Percentiles rank a stretch among this genome's conserved stretches.
Evolutionary conservation across 352 stramenopile species (phyloP).

Genomic region (Phytophthora rubi): DNA sequence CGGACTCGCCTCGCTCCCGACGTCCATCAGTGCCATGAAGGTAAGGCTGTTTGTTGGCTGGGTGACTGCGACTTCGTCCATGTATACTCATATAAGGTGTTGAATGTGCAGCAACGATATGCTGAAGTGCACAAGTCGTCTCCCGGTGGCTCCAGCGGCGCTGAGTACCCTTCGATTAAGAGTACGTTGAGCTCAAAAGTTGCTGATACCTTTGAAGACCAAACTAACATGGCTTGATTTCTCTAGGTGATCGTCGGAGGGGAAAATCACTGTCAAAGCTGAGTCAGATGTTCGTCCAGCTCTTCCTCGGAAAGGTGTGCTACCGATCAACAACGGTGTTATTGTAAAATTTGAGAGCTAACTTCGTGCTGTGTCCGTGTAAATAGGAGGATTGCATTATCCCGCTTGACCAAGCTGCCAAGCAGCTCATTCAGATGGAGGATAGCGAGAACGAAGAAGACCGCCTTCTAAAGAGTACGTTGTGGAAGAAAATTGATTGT

Average conservation of each 20-base stretch:
- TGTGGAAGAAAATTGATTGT: background rate
- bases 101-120: conserved; percentile 44
- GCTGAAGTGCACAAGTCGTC: conserved; percentile 46
- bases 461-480: conserved; percentile 82
- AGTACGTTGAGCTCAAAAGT: conserved; percentile 36
- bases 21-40: conserved; percentile 79
- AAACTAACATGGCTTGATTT: conserved; percentile 1
- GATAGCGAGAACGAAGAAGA: conserved; percentile 79
- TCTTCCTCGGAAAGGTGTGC: conserved; percentile 92
- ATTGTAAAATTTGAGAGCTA: background rate
- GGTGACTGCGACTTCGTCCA: background rate
- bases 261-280: conserved; percentile 92
- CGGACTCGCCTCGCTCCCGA: conserved; percentile 66
- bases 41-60: conserved; percentile 25
- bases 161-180: conserved; percentile 68
- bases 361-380: background rate
- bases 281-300: conserved; percentile 95
- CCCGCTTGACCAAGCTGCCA: conserved; percentile 92
- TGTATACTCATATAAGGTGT: background rate
- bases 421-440: conserved; percentile 93
- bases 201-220: background rate
- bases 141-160: conserved; percentile 23
- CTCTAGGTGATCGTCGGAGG: conserved; percentile 57
- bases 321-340: background rate
- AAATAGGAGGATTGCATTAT: conserved; percentile 90